Percentiles rank a stretch among this genome's conserved stretches.
Evolutionary conservation across 139 green algal species (phyloP).

Genomic region (Chlorella sp.): DNA sequence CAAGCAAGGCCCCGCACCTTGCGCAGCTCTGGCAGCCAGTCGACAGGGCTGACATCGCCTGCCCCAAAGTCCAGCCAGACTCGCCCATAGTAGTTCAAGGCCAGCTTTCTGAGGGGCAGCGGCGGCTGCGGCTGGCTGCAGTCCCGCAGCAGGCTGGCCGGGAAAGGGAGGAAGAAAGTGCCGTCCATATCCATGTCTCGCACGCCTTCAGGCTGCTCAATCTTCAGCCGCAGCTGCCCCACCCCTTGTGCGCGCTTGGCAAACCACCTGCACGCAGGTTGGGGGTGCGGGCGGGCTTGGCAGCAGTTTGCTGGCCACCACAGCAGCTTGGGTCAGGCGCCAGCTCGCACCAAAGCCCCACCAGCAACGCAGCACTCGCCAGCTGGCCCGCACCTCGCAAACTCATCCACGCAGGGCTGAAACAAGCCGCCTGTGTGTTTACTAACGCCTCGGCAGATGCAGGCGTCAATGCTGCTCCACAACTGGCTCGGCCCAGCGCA

Average conservation of each 20-base stretch:
- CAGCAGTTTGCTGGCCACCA: too few species aligned
- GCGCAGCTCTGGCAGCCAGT: not conserved
- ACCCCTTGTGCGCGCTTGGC: not conserved
- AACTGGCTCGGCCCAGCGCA: not conserved
- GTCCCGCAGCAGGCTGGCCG: not conserved
- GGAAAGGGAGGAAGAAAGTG: not conserved
- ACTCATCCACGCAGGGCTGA: not conserved
- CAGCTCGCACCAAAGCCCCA: too few species aligned
- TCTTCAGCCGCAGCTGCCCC: not conserved
- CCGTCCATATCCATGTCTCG: too few species aligned
- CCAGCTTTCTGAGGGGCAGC: not conserved
- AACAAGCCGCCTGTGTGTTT: not conserved
- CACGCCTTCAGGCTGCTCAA: not conserved
- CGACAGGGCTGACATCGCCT: not conserved
- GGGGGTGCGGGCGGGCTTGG: not conserved
- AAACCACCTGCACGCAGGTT: not conserved
- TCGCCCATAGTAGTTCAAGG: not conserved
- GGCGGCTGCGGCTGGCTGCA: not conserved
- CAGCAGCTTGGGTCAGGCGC: too few species aligned
- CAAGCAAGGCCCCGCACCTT: not conserved
- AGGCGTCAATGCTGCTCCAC: not conserved
- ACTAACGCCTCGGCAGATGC: not conserved
- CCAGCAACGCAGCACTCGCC: too few species aligned
- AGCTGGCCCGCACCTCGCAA: not conserved
- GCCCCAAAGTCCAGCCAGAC: not conserved